Conservation (phyloP, 305 asterid species). For the Solanum hybrid region DNA sequence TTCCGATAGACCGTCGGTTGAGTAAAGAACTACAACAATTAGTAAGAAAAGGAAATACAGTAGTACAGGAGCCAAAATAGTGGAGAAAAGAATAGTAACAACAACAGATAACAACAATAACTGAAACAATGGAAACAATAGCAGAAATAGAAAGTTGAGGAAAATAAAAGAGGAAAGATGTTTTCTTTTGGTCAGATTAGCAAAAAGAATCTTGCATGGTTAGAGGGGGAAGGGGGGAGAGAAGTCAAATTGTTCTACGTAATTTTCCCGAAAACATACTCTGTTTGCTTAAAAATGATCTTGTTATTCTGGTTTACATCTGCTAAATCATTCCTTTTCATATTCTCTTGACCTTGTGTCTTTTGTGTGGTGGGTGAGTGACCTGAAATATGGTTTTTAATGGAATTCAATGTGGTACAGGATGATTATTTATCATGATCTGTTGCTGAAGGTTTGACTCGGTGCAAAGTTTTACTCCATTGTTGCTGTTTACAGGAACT, state of each 20-base stretch:
- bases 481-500: constrained; percentile 21
- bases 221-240: not conserved
- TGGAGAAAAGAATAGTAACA: not conserved
- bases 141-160: not conserved
- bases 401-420: constrained; percentile 20
- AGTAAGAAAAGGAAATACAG: not conserved
- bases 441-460: constrained; percentile 14
- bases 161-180: not conserved
- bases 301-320: not conserved
- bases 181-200: not conserved
- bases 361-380: not conserved
- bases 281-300: not conserved
- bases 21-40: not conserved
- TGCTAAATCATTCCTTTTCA: not conserved
- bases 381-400: not conserved
- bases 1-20: not conserved
- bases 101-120: not conserved
- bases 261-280: not conserved
- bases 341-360: not conserved
- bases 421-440: constrained; percentile 29
- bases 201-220: not conserved
- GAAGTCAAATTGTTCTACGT: not conserved
- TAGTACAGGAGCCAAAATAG: not conserved
- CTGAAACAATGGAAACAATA: not conserved
- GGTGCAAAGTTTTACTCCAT: constrained; percentile 12